Base-by-base conservation (phyloP, 2,329 filamentous ascomycete species). In the Zarea fungicola region DNA sequence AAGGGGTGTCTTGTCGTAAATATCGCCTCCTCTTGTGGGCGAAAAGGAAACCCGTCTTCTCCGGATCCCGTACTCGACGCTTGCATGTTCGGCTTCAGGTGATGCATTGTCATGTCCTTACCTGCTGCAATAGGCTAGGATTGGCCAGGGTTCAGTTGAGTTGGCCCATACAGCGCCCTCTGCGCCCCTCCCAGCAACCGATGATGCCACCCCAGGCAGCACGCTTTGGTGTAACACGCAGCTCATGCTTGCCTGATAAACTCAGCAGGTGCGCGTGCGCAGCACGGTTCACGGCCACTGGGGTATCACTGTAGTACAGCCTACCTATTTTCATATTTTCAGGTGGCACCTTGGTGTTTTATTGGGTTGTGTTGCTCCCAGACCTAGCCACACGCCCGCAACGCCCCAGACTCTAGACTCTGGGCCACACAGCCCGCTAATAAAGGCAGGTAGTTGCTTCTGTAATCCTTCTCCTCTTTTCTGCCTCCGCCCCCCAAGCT, bases 391-490 rank as follows among this genome's bases (percentile, higher is more conserved):
- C 28, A 29, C 28, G 14, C 28, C 7, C 28, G 8, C 28, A 8
- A 29, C 8, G 21, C 35, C 19, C 35, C 35, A 37, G 35, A 36
- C 35, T 23, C 11, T 8, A 10, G 18, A 18, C 35, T 23, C 35
- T 22, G 18, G n/a, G n/a, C n/a, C n/a, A n/a, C n/a, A n/a, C n/a
- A n/a, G n/a, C n/a, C n/a, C n/a, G n/a, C n/a, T n/a, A n/a, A n/a
- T n/a, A n/a, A n/a, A n/a, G n/a, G n/a, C n/a, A n/a, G 26, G 26
- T 29, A 29, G 26, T 7, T 13, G 13, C 26, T 29, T 29, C n/a
- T n/a, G n/a, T n/a, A n/a, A n/a, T n/a, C n/a, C 46, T 31, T 49
- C 46, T 49, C 37, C 37, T 40, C 37, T 49, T 48, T 42, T 37
- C 19, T 6, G 18, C 39, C 46, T 49, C 46, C 46, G 46, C 46